Percentiles rank a stretch among this genome's conserved stretches.
Evolutionary conservation across 2,329 filamentous ascomycete species (phyloP).

Genomic region (Colletotrichum chlorophyti): DNA sequence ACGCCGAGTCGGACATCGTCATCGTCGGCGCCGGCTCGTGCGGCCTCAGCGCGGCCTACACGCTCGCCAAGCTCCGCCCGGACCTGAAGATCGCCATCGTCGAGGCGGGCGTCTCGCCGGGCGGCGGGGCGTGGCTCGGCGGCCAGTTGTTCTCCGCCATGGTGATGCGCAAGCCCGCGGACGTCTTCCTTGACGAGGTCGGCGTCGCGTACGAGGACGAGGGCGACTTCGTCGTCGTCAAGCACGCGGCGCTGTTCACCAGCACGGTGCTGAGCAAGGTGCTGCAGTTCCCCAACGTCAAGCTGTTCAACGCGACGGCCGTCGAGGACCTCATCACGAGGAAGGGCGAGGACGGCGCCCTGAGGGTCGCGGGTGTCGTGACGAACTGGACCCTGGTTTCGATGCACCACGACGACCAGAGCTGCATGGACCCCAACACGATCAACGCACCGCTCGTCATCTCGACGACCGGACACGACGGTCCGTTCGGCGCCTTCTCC

Average conservation of each 20-base stretch:
- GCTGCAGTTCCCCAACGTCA: constrained; percentile 85
- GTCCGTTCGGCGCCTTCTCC: constrained; percentile 87
- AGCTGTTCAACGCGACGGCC: constrained; percentile 93
- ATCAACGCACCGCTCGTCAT: constrained; percentile 92
- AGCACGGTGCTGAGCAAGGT: constrained; percentile 86
- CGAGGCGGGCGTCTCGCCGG: constrained; percentile 86
- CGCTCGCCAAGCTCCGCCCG: constrained; percentile 81
- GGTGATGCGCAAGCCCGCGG: constrained; percentile 93
- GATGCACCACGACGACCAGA: constrained; percentile 88
- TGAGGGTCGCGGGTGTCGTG: constrained; percentile 87
- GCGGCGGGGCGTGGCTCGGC: constrained; percentile 90
- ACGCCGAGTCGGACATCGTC: constrained; percentile 93
- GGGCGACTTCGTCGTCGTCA: constrained; percentile 87
- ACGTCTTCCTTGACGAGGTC: constrained; percentile 81
- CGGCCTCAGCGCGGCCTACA: constrained; percentile 84
- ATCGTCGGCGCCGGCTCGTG: constrained; percentile 92
- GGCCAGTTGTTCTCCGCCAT: constrained; percentile 95
- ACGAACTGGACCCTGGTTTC: constrained; percentile 95
- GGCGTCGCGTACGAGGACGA: constrained; percentile 83
- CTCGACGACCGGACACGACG: constrained; percentile 90
- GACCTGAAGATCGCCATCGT: constrained; percentile 92
- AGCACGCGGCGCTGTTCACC: constrained; percentile 92
- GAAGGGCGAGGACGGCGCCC: constrained; percentile 53
- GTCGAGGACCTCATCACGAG: constrained; percentile 94
- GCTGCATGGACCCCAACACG: constrained; percentile 97